Conservation (phyloP, 164 flowering plant genomes). For the Dillenia suffruticosa region DNA sequence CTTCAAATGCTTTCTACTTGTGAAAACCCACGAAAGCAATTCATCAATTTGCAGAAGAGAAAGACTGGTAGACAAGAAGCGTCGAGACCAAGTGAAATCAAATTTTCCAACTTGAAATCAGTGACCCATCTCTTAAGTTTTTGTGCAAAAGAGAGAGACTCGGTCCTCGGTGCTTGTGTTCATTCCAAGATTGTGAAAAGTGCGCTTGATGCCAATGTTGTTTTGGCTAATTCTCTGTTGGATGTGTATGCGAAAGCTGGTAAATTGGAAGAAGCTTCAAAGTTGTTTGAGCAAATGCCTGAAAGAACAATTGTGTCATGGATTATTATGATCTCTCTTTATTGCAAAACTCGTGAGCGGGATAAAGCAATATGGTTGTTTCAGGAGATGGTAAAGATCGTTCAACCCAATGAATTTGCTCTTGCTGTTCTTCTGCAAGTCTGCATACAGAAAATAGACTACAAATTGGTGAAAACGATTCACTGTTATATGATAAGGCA, state of each 20-base stretch:
- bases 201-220: conserved; percentile 2
- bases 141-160: conserved; percentile 3
- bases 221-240: conserved; percentile 17
- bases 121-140: conserved; percentile 4
- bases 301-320: conserved; percentile 21
- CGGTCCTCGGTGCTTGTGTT: conserved; percentile 6
- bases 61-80: no score
- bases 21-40: no score
- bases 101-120: neutral
- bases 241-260: conserved; percentile 17
- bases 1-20: no score
- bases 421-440: conserved; percentile 17
- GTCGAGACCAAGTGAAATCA: no score
- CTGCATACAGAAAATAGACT: conserved; percentile 7
- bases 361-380: conserved; percentile 8
- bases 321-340: conserved; percentile 17
- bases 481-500: conserved; percentile 10
- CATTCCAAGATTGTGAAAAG: conserved; percentile 11
- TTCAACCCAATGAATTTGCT: conserved; percentile 18
- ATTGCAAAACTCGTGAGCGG: conserved; percentile 6
- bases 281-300: conserved; percentile 21
- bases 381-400: conserved; percentile 7
- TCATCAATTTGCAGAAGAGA: no score
- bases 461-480: conserved; percentile 8
- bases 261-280: conserved; percentile 2